A percentile compares a stretch with the other conserved stretches of the same genome.
Conservation (phyloP, 495 filamentous ascomycete genomes). For the Trichocladium antarcticum region DNA sequence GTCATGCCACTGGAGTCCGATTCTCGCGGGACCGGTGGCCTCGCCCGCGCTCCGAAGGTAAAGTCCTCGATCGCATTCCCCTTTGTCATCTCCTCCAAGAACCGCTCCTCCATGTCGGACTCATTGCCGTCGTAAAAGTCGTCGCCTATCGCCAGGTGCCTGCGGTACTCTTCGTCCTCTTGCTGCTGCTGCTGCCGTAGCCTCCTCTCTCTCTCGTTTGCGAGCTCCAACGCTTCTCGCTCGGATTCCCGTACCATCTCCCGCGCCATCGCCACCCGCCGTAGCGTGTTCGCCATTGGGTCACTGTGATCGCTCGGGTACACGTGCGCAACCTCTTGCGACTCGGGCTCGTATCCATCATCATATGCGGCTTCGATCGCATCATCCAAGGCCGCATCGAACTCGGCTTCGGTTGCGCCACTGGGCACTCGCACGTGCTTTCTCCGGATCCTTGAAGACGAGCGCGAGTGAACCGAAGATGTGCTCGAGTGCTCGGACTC, state of each 20-base stretch:
- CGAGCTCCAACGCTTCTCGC: slow-evolving; percentile 56
- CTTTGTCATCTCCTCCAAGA: slow-evolving; percentile 85
- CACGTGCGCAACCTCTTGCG: slow-evolving; percentile 35
- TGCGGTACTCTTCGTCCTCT: slow-evolving; percentile 30
- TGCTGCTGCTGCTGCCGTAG: slow-evolving; percentile 29
- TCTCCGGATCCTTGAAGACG: slow-evolving; percentile 57
- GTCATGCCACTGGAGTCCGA: slow-evolving; percentile 82
- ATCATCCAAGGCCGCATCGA: slow-evolving; percentile 88
- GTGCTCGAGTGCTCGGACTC: slow-evolving; percentile 76
- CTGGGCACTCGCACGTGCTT: slow-evolving; percentile 57
- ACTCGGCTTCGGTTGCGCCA: slow-evolving; percentile 77
- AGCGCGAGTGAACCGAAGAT: slow-evolving; percentile 71
- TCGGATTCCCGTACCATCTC: slow-evolving; percentile 70
- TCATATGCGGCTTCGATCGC: slow-evolving; percentile 95
- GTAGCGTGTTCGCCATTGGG: slow-evolving; percentile 47
- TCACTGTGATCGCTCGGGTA: slow-evolving; percentile 34
- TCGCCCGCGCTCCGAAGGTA: slow-evolving; percentile 61
- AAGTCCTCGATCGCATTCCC: slow-evolving; percentile 84
- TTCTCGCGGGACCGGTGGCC: slow-evolving; percentile 70
- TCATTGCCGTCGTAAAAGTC: slow-evolving; percentile 55
- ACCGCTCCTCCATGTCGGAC: slow-evolving; percentile 79
- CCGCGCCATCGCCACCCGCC: slow-evolving; percentile 66
- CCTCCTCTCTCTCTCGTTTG: slow-evolving; percentile 42
- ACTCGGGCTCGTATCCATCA: slow-evolving; percentile 70
- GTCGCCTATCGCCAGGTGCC: slow-evolving; percentile 17